Evolutionary conservation across 176 grass and related monocot genomes (phyloP), one percentile per base, ranked within the genome.

Genomic region (Secale cereale): DNA sequence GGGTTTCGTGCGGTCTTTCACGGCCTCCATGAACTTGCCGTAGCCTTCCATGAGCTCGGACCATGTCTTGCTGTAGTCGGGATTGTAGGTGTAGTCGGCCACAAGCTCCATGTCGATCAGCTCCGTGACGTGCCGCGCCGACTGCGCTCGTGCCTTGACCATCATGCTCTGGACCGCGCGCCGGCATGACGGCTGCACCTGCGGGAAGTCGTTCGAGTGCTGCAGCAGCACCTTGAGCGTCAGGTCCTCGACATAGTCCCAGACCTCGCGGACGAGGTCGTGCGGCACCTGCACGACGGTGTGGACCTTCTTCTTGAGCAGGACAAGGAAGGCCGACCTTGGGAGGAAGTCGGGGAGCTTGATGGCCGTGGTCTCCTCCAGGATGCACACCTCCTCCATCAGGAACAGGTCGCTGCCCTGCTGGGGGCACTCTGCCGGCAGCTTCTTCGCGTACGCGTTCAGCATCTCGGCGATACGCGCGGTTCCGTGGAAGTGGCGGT

Each of bases 101-200:
- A 77, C 74, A 1, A 95, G 79, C 86, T 92, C 90, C 93, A 95
- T 95, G 3, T 83, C 82, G 0, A 90, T 86, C 30, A 90, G 69
- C 48, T 90, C 87, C 45, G 29, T 77, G 2, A 95, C 87, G 27
- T 85, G 66, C 35, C 67, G 29, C 12, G 27, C 23, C 17, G 90
- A 95, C 0, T 70, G 41, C 7, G 11, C 50, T 7, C 85, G 65
- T 17, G 70, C 74, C 65, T 92, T 95, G 2, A 81, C 74, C 36
- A 95, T 84, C 3, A 88, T 17, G 33, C 10, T 74, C 40, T 88
- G 74, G 4, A 87, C 78, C 4, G 90, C 88, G 6, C 78, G 86
- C 56, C 82, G 78, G 14, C 76, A 80, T 0, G 85, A 63, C 10
- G 82, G 26, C 36, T 90, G 82, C 28, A 92, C 6, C 82, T 95